A percentile compares a stretch with the other conserved stretches of the same genome.
phyloP scores from a whole-genome alignment of 1,284 basidiomycete species.

The Trametes versicolor region DNA sequence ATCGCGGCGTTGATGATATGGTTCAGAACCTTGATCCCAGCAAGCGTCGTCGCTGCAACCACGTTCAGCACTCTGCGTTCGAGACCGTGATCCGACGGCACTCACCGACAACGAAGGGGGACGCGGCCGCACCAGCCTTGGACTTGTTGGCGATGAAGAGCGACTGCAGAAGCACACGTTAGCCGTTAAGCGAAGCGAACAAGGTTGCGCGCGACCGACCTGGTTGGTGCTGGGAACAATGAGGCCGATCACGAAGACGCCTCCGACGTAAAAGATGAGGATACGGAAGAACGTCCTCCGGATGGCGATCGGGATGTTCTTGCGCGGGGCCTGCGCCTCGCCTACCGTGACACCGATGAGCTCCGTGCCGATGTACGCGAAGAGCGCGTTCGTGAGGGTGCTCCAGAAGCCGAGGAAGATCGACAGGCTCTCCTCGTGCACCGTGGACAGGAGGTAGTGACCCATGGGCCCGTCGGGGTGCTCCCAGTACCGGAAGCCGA shows the following conservation, averaged over 20 bases:
- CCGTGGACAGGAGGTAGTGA: conserved; percentile 50
- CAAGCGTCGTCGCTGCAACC: conserved; percentile 55
- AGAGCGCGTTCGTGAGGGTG: conserved; percentile 56
- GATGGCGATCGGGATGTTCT: conserved; percentile 66
- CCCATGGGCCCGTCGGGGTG: conserved; percentile 50
- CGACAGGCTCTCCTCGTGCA: conserved; percentile 56
- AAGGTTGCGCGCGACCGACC: conserved; percentile 30
- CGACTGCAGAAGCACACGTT: conserved; percentile 34
- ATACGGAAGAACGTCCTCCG: conserved; percentile 65
- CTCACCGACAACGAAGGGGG: conserved; percentile 80
- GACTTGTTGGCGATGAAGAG: conserved; percentile 68
- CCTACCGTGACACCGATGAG: conserved; percentile 56
- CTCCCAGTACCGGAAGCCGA: conserved; percentile 65
- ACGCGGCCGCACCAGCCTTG: conserved; percentile 73
- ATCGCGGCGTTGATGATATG: conserved; percentile 81
- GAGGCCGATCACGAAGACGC: conserved; percentile 75
- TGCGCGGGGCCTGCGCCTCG: conserved; percentile 63
- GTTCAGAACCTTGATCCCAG: conserved; percentile 68
- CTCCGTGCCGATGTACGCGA: conserved; percentile 71
- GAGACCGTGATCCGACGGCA: conserved; percentile 46
- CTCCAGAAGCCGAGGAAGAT: conserved; percentile 73
- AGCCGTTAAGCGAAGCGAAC: neutral
- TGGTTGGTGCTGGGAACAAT: conserved; percentile 55
- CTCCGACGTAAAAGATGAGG: conserved; percentile 76
- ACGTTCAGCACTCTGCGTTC: conserved; percentile 32